phyloP scores from a whole-genome alignment of 306 rosid genomes.

The Dalbergia cultrata region DNA sequence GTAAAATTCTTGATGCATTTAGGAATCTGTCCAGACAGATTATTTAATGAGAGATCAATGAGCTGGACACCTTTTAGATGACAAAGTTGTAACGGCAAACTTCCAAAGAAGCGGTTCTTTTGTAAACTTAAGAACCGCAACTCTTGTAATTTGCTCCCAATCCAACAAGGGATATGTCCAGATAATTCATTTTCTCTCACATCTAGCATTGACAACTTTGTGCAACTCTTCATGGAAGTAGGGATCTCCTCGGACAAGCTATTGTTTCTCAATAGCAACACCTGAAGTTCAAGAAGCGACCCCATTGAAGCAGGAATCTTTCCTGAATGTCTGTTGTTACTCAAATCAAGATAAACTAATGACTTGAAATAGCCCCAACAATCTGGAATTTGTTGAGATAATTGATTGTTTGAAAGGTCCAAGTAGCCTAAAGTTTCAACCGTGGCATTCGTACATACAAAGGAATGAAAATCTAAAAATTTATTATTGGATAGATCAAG shows the following conservation, averaged over 20 bases:
- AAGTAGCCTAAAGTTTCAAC: accelerated
- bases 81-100: slow-evolving; percentile 15
- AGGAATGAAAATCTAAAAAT: neutral
- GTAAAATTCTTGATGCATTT: slow-evolving; percentile 19
- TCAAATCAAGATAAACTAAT: slow-evolving; percentile 15
- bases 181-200: slow-evolving; percentile 17
- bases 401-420: neutral
- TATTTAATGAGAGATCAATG: slow-evolving; percentile 13
- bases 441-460: neutral
- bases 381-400: neutral
- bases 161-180: slow-evolving; percentile 15
- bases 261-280: slow-evolving; percentile 31
- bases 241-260: neutral
- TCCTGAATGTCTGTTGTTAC: neutral
- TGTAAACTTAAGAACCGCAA: neutral
- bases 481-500: neutral
- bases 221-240: neutral
- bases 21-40: slow-evolving; percentile 2
- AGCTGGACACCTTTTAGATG: neutral
- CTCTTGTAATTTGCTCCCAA: neutral
- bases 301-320: slow-evolving; percentile 38
- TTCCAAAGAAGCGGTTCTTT: slow-evolving; percentile 8
- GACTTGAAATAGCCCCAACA: slow-evolving; percentile 22
- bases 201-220: slow-evolving; percentile 12
- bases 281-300: neutral